Percentiles rank a stretch among this genome's conserved stretches.
phyloP scores from a whole-genome alignment of 805 yeast species.

The Nakazawaea pomicola region DNA sequence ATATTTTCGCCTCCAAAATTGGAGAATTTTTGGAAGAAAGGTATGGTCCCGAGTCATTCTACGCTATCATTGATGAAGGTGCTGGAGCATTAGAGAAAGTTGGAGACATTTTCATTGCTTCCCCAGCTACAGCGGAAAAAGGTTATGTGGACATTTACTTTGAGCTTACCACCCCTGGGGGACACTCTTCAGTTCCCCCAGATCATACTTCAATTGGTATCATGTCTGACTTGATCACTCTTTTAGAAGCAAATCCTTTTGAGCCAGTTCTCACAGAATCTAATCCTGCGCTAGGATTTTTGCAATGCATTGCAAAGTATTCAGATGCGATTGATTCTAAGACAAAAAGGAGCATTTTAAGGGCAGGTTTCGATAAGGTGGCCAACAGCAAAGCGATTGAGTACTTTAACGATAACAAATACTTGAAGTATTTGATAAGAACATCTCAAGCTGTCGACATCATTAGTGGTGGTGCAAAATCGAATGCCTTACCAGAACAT shows the following conservation, averaged over 20 bases:
- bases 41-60: conserved; percentile 58
- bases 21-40: conserved; percentile 40
- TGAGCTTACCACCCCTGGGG: conserved; percentile 51
- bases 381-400: conserved; percentile 29
- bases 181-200: conserved; percentile 55
- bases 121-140: conserved; percentile 44
- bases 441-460: conserved; percentile 70
- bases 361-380: conserved; percentile 30
- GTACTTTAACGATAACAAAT: conserved; percentile 9
- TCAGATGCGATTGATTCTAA: conserved; percentile 24
- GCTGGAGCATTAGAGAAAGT: conserved; percentile 24
- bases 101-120: conserved; percentile 38
- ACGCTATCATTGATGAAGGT: conserved; percentile 58
- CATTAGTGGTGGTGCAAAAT: conserved; percentile 67
- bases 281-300: conserved; percentile 55
- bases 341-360: conserved; percentile 26
- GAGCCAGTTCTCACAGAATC: conserved; percentile 37
- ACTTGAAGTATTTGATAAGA: conserved; percentile 34
- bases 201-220: conserved; percentile 79
- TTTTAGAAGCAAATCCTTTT: conserved; percentile 55
- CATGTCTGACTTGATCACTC: conserved; percentile 49
- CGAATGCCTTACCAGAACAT: conserved; percentile 72
- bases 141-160: conserved; percentile 36
- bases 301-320: conserved; percentile 63
- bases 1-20: conserved; percentile 53